A percentile compares a stretch with the other conserved stretches of the same genome.
Evolutionary conservation across 2,329 filamentous ascomycete species (phyloP).

Genomic region (Pezizomycotina sp.): DNA sequence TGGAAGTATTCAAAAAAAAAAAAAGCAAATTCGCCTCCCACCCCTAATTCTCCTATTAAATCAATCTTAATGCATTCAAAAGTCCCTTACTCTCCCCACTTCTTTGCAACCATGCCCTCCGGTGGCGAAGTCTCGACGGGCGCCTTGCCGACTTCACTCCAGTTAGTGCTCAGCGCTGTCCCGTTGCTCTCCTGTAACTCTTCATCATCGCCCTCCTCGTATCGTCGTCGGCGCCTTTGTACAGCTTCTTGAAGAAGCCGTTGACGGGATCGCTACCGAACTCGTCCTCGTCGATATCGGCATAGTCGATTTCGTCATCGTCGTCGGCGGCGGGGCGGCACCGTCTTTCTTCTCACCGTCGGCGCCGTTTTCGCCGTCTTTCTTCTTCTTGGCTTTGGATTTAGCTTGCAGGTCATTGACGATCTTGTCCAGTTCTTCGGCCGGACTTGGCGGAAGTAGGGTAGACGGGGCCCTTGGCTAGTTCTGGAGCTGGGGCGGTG

Average conservation of each 20-base stretch:
- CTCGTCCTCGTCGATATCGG: conserved; percentile 39
- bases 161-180: conserved; percentile 81
- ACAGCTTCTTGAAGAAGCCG: conserved; percentile 79
- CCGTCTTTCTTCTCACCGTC: conserved; percentile 22
- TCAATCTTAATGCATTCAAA: too few species aligned
- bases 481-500: conserved; percentile 12
- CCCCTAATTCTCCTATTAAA: too few species aligned
- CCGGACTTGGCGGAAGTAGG: conserved; percentile 73
- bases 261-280: conserved; percentile 52
- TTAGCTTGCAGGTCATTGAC: conserved; percentile 36
- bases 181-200: conserved; percentile 90
- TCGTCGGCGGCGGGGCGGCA: conserved; percentile 27
- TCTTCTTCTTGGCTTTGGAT: conserved; percentile 27
- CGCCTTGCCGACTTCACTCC: conserved; percentile 59
- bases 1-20: too few species aligned
- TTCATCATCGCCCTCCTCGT: conserved; percentile 93
- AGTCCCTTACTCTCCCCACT: conserved; percentile 37
- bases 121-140: conserved; percentile 58
- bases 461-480: conserved; percentile 43
- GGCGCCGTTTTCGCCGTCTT: conserved; percentile 24
- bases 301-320: conserved; percentile 29
- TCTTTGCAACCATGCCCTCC: conserved; percentile 60
- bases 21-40: too few species aligned
- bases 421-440: conserved; percentile 82
- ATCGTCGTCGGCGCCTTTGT: conserved; percentile 58